A percentile compares a stretch with the other conserved stretches of the same genome.
Conservation (phyloP, 352 stramenopile species). For the Phytophthora cactorum region DNA sequence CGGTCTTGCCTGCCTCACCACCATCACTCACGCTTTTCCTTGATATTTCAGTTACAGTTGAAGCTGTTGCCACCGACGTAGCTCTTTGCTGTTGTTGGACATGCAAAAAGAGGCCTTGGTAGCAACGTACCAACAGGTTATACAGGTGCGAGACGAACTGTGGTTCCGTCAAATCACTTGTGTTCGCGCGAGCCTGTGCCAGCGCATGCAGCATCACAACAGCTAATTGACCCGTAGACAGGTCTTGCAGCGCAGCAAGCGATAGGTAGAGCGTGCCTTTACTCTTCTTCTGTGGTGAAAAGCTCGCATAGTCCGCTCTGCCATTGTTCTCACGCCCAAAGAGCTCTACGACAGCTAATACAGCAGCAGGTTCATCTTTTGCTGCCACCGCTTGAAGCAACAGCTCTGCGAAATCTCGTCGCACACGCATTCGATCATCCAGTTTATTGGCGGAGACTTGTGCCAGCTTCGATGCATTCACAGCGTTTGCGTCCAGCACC, state of each 20-base stretch:
- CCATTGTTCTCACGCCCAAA: slow-evolving; percentile 19
- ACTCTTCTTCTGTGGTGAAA: background rate
- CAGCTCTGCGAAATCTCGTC: slow-evolving; percentile 38
- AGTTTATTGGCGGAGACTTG: slow-evolving; percentile 19
- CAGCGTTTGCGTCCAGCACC: slow-evolving; percentile 12
- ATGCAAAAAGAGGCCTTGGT: slow-evolving; percentile 58
- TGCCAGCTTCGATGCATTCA: slow-evolving; percentile 7
- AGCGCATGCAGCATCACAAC: slow-evolving; percentile 66
- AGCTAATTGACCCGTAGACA: slow-evolving; percentile 58
- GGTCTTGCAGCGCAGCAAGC: slow-evolving; percentile 36
- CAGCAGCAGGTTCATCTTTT: slow-evolving; percentile 1
- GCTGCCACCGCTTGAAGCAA: slow-evolving; percentile 33
- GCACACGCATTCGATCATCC: slow-evolving; percentile 37
- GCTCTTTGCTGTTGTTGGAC: slow-evolving; percentile 18
- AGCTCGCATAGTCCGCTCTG: slow-evolving; percentile 23
- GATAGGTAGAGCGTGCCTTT: slow-evolving; percentile 43
- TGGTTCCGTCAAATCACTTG: slow-evolving; percentile 52
- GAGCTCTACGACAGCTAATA: slow-evolving; percentile 11
- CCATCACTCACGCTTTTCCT: slow-evolving; percentile 8
- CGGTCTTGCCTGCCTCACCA: background rate
- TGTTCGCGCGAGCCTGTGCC: slow-evolving; percentile 34
- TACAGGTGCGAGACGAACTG: slow-evolving; percentile 61
- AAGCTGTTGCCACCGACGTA: background rate
- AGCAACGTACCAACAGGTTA: slow-evolving; percentile 60
- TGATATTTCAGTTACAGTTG: background rate